Evolutionary conservation across 176 grass and related monocot species (phyloP).

Genomic region (Zea luxurians): DNA sequence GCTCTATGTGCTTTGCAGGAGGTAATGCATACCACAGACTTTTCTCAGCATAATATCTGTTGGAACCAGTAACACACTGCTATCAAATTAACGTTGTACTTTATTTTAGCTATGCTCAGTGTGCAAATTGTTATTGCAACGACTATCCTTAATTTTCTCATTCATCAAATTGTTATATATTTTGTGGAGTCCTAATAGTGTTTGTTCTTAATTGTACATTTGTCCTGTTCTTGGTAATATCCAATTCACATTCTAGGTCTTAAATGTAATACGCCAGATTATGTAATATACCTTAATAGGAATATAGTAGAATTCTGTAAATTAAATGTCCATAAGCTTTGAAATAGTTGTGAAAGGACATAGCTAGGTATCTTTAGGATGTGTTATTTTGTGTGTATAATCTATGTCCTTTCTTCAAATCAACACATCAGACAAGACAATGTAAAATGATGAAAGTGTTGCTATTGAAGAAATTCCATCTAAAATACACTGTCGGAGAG

Average conservation of each 20-base stretch:
- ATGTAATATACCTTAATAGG: slow-evolving; percentile 3
- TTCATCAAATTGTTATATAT: background rate
- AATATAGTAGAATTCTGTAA: background rate
- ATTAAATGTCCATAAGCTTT: background rate
- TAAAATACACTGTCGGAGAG: background rate
- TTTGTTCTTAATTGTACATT: background rate
- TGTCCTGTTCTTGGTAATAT: background rate
- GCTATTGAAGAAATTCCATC: background rate
- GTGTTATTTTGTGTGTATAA: background rate
- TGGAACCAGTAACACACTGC: background rate
- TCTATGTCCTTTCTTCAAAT: background rate
- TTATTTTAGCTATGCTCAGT: background rate
- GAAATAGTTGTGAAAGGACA: background rate
- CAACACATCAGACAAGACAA: background rate
- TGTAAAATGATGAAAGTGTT: slow-evolving; percentile 7
- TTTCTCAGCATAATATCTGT: background rate
- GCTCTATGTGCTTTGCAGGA: slow-evolving; percentile 78
- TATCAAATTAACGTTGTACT: background rate
- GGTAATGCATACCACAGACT: slow-evolving; percentile 49
- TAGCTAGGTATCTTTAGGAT: background rate
- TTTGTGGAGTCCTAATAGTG: background rate
- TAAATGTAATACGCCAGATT: background rate
- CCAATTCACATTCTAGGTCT: slow-evolving; percentile 10
- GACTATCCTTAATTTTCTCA: background rate
- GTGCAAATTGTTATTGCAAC: background rate